Conservation (phyloP, 345 rosid genomes). For the Corchorus capsularis region DNA sequence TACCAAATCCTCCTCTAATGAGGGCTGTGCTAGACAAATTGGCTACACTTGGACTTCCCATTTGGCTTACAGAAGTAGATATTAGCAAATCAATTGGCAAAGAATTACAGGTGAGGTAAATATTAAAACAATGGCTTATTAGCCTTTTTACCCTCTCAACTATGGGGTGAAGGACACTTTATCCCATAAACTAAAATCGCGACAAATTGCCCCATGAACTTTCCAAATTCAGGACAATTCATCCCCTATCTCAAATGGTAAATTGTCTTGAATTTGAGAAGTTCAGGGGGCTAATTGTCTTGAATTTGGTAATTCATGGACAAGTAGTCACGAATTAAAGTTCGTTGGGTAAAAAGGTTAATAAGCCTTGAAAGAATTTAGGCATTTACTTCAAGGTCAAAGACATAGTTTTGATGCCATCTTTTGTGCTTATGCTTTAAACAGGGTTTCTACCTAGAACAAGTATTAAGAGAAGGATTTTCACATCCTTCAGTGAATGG, state of each 20-base stretch:
- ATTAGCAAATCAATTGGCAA: conserved; percentile 46
- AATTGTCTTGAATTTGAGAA: no score
- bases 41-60: conserved; percentile 64
- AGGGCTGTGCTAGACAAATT: conserved; percentile 75
- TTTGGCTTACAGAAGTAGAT: conserved; percentile 91
- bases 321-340: no score
- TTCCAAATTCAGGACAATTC: no score
- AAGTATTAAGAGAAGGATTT: conserved; percentile 83
- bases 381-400: neutral
- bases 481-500: conserved; percentile 84
- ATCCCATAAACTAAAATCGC: no score
- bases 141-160: no score
- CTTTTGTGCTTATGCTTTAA: neutral
- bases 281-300: no score
- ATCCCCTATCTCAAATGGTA: no score
- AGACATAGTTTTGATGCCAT: neutral
- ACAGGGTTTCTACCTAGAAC: conserved; percentile 66
- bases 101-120: conserved; percentile 59
- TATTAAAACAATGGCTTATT: no score
- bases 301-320: no score
- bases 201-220: no score
- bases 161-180: no score
- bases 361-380: neutral
- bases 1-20: conserved; percentile 70
- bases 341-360: no score